Percentiles rank a stretch among this genome's conserved stretches.
Evolutionary conservation across 352 stramenopile species (phyloP).

Genomic region (Phytophthora tubulina): DNA sequence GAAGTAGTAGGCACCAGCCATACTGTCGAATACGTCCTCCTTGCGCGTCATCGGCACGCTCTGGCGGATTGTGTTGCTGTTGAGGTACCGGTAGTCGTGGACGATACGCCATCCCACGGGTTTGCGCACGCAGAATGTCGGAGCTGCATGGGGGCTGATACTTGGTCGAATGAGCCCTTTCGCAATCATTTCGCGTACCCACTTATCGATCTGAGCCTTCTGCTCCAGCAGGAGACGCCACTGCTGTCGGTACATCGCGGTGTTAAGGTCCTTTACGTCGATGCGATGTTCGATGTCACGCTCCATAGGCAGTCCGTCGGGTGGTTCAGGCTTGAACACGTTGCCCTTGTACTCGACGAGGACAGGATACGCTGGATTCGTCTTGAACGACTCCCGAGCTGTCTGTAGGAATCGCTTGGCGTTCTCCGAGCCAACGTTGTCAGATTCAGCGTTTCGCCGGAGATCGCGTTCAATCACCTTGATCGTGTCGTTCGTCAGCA

Average conservation of each 20-base stretch:
- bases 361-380: conserved; percentile 4
- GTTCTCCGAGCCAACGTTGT: conserved; percentile 17
- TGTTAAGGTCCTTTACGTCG: too few species aligned
- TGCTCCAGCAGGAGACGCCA: too few species aligned
- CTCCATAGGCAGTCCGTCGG: conserved; percentile 7
- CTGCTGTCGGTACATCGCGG: too few species aligned
- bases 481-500: conserved; percentile 25
- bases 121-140: conserved; percentile 43
- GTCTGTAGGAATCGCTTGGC: conserved; percentile 18
- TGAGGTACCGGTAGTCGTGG: conserved; percentile 38
- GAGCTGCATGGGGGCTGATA: conserved; percentile 33
- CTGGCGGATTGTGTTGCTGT: conserved; percentile 17
- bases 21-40: conserved; percentile 35
- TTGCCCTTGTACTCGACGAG: conserved; percentile 21
- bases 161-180: conserved; percentile 25
- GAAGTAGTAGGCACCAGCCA: conserved; percentile 32
- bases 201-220: too few species aligned
- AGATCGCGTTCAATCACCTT: conserved; percentile 5
- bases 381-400: conserved; percentile 9
- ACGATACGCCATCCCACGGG: conserved; percentile 40
- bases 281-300: conserved; percentile 12
- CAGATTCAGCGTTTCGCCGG: conserved; percentile 2
- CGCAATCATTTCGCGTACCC: conserved; percentile 11
- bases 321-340: conserved; percentile 24
- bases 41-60: conserved; percentile 36